Evolutionary conservation across 306 rosid genomes (phyloP).

Genomic region (Quercus ilex): DNA sequence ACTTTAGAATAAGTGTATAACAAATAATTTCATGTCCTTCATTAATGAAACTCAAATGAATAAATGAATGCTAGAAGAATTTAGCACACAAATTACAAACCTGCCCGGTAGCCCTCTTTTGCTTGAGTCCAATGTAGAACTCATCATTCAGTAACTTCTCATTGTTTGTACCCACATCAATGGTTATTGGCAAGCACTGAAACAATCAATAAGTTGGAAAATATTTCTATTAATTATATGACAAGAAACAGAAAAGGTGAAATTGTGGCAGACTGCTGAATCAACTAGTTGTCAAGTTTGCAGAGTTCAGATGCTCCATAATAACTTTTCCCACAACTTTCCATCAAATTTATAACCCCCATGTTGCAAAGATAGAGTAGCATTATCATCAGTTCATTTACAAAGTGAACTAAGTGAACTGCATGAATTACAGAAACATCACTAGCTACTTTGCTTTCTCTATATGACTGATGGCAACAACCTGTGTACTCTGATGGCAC

Average conservation of each 20-base stretch:
- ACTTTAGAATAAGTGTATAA: neutral
- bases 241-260: neutral
- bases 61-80: conserved; percentile 2
- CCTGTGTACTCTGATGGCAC: neutral
- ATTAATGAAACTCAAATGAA: conserved; percentile 12
- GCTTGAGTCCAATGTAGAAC: conserved; percentile 91
- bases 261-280: neutral
- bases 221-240: neutral
- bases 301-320: neutral
- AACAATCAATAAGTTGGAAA: conserved; percentile 23
- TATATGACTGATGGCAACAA: neutral
- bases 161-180: conserved; percentile 99
- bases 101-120: conserved; percentile 89
- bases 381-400: conserved; percentile 1
- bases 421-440: neutral
- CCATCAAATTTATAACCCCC: neutral
- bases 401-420: neutral
- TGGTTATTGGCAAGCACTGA: conserved; percentile 97
- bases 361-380: conserved; percentile 1
- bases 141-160: conserved; percentile 78
- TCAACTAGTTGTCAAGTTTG: neutral
- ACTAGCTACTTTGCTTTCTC: neutral
- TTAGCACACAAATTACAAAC: conserved; percentile 30
- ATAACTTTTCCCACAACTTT: neutral
- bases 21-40: neutral